These are phyloP conservation scores for Torrubiella hemipterigena DNA, from an alignment of 2,329 filamentous ascomycete species.

Conservation along the genomic window DNA sequence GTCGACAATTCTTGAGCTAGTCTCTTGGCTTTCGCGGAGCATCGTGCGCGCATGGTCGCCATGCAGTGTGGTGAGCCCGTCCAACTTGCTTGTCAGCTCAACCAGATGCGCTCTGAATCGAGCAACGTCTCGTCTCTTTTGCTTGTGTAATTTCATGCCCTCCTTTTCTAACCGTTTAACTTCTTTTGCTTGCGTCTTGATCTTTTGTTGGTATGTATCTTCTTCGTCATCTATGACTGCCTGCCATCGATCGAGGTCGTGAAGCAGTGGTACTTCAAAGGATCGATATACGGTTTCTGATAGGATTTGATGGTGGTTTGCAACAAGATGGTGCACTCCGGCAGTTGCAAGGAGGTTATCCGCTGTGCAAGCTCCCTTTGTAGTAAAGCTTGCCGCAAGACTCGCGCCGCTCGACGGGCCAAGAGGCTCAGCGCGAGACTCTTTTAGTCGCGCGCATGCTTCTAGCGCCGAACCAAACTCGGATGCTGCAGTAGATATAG, in stretches of 20 bases:
- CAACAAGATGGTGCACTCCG: slow-evolving; percentile 54
- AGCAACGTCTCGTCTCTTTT: slow-evolving; percentile 47
- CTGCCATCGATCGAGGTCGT: slow-evolving; percentile 56
- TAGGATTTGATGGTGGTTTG: slow-evolving; percentile 60
- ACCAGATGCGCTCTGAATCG: slow-evolving; percentile 52
- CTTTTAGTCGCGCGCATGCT: slow-evolving; percentile 55
- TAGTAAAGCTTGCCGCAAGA: slow-evolving; percentile 35
- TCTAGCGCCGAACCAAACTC: slow-evolving; percentile 54
- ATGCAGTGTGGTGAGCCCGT: slow-evolving; percentile 49
- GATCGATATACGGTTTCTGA: slow-evolving; percentile 56
- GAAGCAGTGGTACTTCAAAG: slow-evolving; percentile 58
- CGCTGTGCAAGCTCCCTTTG: slow-evolving; percentile 43
- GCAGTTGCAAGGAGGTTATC: slow-evolving; percentile 50
- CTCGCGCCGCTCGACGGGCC: slow-evolving; percentile 22
- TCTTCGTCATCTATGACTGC: slow-evolving; percentile 53
- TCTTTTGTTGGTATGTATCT: slow-evolving; percentile 43
- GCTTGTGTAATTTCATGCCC: slow-evolving; percentile 48
- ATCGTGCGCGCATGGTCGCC: slow-evolving; percentile 47
- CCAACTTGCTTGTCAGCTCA: slow-evolving; percentile 47
- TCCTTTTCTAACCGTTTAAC: slow-evolving; percentile 55
- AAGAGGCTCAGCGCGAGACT: slow-evolving; percentile 49
- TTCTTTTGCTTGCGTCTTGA: slow-evolving; percentile 43
- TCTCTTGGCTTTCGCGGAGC: slow-evolving; percentile 52
- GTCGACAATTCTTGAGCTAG: slow-evolving; percentile 49
- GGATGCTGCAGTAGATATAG: slow-evolving; percentile 48